Conservation (phyloP, 169 alveolate species). For the Plasmodium billcollinsi region DNA sequence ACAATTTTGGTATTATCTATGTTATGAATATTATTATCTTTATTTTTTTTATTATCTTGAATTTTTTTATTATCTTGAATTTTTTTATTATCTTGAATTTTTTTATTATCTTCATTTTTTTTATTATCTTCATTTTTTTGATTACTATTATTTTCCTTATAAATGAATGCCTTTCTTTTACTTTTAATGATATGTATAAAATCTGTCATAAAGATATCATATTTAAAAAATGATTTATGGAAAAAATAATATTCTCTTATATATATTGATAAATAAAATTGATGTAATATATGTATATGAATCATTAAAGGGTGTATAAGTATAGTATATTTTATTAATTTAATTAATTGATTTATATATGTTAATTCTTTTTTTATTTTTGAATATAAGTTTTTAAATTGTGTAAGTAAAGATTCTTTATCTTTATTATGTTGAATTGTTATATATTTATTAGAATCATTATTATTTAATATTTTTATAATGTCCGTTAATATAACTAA, state of each 20-base stretch:
- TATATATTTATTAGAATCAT: constrained; percentile 68
- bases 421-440: constrained; percentile 62
- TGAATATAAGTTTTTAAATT: constrained; percentile 61
- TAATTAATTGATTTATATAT: constrained; percentile 17
- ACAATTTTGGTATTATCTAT: background rate
- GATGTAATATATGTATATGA: constrained; percentile 49
- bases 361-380: constrained; percentile 53
- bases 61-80: background rate
- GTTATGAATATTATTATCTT: too few species aligned
- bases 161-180: constrained; percentile 24
- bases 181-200: constrained; percentile 31
- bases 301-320: constrained; percentile 65
- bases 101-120: background rate
- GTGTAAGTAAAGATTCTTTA: constrained; percentile 27
- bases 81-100: background rate
- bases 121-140: background rate
- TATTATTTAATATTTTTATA: constrained; percentile 51
- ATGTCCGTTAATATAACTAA: constrained; percentile 55
- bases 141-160: background rate
- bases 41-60: background rate
- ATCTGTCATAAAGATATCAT: constrained; percentile 45
- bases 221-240: constrained; percentile 68
- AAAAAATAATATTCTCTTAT: constrained; percentile 67
- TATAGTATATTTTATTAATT: constrained; percentile 32
- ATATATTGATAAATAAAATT: constrained; percentile 51